Conservation (phyloP, 352 stramenopile genomes). For the Phytophthora cajani region DNA sequence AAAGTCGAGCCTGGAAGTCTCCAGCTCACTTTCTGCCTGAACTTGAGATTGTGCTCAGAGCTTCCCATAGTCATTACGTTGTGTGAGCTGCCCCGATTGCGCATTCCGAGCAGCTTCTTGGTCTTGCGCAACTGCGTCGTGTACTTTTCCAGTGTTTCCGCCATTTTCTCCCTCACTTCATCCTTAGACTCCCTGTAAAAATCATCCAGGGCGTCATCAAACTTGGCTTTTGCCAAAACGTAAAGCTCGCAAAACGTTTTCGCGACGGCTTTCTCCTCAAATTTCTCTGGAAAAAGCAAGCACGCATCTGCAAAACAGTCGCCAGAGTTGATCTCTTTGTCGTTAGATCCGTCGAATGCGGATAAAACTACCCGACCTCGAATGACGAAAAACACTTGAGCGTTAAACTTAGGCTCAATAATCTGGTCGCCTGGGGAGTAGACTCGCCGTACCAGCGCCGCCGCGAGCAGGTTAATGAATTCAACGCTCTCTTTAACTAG, state of each 20-base stretch:
- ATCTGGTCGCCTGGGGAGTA: slow-evolving; percentile 72
- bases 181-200: slow-evolving; percentile 7
- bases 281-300: slow-evolving; percentile 59
- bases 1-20: slow-evolving; percentile 58
- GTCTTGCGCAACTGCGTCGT: slow-evolving; percentile 76
- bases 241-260: slow-evolving; percentile 88
- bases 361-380: slow-evolving; percentile 62
- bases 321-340: slow-evolving; percentile 65
- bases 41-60: not conserved
- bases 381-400: slow-evolving; percentile 82
- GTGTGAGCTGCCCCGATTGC: slow-evolving; percentile 33
- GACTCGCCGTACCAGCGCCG: slow-evolving; percentile 57
- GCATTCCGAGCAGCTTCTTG: slow-evolving; percentile 75
- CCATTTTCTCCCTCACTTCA: slow-evolving; percentile 48
- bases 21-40: slow-evolving; percentile 36
- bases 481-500: slow-evolving; percentile 77
- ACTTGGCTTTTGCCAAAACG: slow-evolving; percentile 67
- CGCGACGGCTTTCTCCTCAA: slow-evolving; percentile 73
- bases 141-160: slow-evolving; percentile 59
- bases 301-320: slow-evolving; percentile 78
- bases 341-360: slow-evolving; percentile 51
- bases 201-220: slow-evolving; percentile 48
- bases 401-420: slow-evolving; percentile 77
- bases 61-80: not conserved
- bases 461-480: slow-evolving; percentile 70